Conservation (phyloP, 495 filamentous ascomycete genomes). For the Xylaria telfairii region DNA sequence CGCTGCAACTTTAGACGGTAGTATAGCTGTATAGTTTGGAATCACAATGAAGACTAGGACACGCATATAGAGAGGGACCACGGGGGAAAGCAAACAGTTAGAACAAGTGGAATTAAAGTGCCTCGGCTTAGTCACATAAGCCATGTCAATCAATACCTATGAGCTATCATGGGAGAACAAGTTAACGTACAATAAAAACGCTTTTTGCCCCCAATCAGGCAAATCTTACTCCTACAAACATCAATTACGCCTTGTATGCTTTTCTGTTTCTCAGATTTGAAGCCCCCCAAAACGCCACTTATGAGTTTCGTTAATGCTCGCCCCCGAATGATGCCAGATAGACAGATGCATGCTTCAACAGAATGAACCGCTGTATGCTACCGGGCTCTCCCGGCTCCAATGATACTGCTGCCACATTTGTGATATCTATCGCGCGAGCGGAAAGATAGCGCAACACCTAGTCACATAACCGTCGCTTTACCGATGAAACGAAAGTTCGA, state of each 20-base stretch:
- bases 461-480: not conserved
- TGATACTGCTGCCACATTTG: conserved; percentile 1
- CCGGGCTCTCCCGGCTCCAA: not conserved
- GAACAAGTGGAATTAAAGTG: not conserved
- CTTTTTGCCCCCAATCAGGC: not conserved
- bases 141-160: not conserved
- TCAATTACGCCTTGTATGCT: conserved; percentile 19
- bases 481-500: not conserved
- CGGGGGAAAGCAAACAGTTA: not conserved
- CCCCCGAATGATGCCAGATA: conserved; percentile 21
- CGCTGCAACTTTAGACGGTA: not conserved
- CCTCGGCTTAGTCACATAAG: not conserved
- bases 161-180: not conserved
- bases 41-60: too few species aligned
- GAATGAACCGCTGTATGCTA: conserved; percentile 1
- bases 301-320: conserved; percentile 22
- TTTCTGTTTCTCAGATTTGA: conserved; percentile 13
- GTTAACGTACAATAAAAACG: conserved; percentile 6
- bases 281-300: conserved; percentile 19
- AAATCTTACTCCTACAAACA: conserved; percentile 12
- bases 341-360: conserved; percentile 22
- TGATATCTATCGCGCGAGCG: conserved; percentile 7
- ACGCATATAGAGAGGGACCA: too few species aligned
- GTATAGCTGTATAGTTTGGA: not conserved
- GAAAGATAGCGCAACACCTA: not conserved